Percentiles rank a stretch among this genome's conserved stretches.
These are phyloP conservation scores for Gomphus sp. DNA, from an alignment of 1,284 basidiomycete genomes.

Conservation along the genomic window DNA sequence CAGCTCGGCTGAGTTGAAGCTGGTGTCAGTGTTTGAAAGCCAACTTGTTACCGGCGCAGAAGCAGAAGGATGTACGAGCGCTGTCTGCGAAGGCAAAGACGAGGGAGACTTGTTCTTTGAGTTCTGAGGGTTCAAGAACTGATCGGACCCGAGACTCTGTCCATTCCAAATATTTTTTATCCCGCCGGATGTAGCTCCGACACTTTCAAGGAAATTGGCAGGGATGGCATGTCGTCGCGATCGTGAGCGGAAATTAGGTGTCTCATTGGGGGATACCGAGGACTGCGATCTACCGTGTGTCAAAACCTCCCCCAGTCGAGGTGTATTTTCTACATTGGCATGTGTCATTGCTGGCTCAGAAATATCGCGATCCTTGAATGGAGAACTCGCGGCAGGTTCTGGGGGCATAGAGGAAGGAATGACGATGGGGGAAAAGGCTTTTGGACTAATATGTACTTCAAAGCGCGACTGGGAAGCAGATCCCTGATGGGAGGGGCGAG, in stretches of 20 bases:
- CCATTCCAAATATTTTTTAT: not conserved
- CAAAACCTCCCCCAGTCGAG: not conserved
- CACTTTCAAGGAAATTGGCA: not conserved
- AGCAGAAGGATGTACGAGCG: not conserved
- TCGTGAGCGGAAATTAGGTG: not conserved
- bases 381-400: not conserved
- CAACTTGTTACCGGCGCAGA: not conserved
- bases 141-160: not conserved
- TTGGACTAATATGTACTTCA: constrained; percentile 1
- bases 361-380: not conserved
- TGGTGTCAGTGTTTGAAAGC: not conserved
- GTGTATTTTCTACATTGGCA: not conserved
- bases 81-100: not conserved
- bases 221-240: not conserved
- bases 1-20: not conserved
- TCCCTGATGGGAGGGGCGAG: not conserved
- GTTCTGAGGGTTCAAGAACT: not conserved
- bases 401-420: not conserved
- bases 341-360: not conserved
- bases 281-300: not conserved
- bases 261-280: not conserved
- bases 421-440: not conserved
- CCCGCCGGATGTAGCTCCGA: not conserved
- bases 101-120: not conserved
- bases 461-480: not conserved